Evolutionary conservation across 306 rosid species (phyloP).

Genomic region (Fagus sylvatica): DNA sequence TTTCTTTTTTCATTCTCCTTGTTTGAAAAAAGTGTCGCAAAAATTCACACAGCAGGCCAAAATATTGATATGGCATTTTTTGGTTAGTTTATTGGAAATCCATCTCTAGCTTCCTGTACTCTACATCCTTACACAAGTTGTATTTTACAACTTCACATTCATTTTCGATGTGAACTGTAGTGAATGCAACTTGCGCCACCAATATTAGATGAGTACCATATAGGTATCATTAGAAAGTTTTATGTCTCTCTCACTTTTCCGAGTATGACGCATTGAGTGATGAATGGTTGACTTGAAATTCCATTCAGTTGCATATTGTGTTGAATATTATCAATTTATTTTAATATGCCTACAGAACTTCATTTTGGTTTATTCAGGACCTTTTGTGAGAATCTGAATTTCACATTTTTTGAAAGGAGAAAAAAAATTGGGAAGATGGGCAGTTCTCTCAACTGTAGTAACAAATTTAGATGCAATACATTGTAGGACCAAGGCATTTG

Average conservation of each 20-base stretch:
- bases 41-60: background rate
- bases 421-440: no score
- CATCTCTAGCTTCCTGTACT: background rate
- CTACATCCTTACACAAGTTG: background rate
- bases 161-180: background rate
- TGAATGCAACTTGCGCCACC: background rate
- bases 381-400: background rate
- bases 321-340: background rate
- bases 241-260: background rate
- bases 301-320: background rate
- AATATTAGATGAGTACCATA: background rate
- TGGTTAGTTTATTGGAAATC: background rate
- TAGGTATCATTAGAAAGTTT: background rate
- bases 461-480: background rate
- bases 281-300: background rate
- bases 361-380: background rate
- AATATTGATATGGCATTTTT: background rate
- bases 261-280: background rate
- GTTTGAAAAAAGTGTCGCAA: background rate
- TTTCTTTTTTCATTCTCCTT: background rate
- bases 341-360: no score
- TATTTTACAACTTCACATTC: background rate
- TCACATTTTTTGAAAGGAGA: background rate
- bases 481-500: no score
- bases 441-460: background rate